Conservation (phyloP, 2,329 filamentous ascomycete genomes). For the Ophiostoma ulmi region DNA sequence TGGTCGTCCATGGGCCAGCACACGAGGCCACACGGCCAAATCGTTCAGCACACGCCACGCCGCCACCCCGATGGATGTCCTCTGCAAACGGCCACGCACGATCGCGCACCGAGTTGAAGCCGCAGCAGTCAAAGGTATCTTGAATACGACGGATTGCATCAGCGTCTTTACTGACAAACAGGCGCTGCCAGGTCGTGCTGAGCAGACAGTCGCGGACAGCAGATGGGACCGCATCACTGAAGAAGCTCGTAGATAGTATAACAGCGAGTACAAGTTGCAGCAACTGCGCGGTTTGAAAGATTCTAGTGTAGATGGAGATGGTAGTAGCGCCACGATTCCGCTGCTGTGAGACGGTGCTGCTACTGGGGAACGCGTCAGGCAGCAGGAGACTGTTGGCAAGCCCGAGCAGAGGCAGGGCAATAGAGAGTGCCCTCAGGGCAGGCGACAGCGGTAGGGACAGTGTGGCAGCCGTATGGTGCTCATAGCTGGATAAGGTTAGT, state of each 20-base stretch:
- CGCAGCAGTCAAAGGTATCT: constrained; percentile 62
- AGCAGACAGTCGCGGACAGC: constrained; percentile 46
- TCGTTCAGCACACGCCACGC: constrained; percentile 39
- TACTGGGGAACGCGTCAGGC: constrained; percentile 1
- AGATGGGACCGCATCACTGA: constrained; percentile 36
- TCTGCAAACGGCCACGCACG: constrained; percentile 57
- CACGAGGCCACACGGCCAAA: constrained; percentile 48
- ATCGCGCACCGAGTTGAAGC: constrained; percentile 53
- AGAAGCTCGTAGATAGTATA: constrained; percentile 43
- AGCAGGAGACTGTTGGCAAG: constrained; percentile 16
- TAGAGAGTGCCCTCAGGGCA: constrained; percentile 15
- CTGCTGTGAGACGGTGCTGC: not conserved
- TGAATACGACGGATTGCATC: constrained; percentile 55
- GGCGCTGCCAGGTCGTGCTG: constrained; percentile 49
- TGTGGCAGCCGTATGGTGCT: constrained; percentile 21
- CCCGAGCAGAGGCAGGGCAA: constrained; percentile 13
- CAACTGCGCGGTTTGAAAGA: constrained; percentile 21
- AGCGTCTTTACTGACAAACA: constrained; percentile 50
- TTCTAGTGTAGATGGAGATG: not conserved
- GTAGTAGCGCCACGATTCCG: not conserved
- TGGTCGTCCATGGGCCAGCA: constrained; percentile 49
- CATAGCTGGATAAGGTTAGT: constrained; percentile 22
- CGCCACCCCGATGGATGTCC: constrained; percentile 25
- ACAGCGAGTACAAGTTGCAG: constrained; percentile 35
- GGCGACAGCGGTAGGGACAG: constrained; percentile 27